phyloP scores from a whole-genome alignment of 2,329 filamentous ascomycete species.

The Neurospora sp. region DNA sequence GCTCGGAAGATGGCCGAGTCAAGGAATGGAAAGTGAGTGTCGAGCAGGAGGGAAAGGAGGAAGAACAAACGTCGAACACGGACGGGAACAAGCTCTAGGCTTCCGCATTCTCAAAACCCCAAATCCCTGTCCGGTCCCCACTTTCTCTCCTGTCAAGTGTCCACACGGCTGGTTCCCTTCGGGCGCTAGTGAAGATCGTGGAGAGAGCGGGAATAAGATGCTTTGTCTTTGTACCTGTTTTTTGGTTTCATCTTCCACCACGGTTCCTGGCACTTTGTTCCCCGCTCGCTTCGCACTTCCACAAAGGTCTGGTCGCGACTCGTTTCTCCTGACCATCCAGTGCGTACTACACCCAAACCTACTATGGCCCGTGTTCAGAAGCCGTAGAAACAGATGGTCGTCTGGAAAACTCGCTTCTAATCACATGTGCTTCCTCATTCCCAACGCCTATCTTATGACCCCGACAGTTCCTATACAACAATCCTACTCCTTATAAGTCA shows the following conservation, averaged over 20 bases:
- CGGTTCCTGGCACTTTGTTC: neutral
- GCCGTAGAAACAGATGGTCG: neutral
- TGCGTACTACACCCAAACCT: neutral
- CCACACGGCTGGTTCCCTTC: neutral
- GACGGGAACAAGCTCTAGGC: neutral
- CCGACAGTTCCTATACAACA: too few relatives aligned
- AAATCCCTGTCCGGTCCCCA: neutral
- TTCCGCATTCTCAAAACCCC: neutral
- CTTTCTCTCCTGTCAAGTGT: neutral
- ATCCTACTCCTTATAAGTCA: conserved; percentile 33
- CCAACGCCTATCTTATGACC: too few relatives aligned
- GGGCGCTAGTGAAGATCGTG: neutral
- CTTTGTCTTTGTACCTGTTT: neutral
- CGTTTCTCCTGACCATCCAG: neutral
- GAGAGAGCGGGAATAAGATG: neutral
- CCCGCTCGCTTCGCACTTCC: neutral
- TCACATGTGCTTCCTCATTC: neutral
- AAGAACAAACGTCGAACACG: neutral
- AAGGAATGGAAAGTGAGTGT: neutral
- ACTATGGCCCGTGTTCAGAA: neutral
- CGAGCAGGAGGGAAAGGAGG: neutral
- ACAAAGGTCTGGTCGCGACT: neutral
- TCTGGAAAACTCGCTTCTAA: neutral
- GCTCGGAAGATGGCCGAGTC: neutral
- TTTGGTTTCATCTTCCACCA: neutral